Conservation (phyloP, 805 yeast species). For the Hanseniaspora lindneri region DNA sequence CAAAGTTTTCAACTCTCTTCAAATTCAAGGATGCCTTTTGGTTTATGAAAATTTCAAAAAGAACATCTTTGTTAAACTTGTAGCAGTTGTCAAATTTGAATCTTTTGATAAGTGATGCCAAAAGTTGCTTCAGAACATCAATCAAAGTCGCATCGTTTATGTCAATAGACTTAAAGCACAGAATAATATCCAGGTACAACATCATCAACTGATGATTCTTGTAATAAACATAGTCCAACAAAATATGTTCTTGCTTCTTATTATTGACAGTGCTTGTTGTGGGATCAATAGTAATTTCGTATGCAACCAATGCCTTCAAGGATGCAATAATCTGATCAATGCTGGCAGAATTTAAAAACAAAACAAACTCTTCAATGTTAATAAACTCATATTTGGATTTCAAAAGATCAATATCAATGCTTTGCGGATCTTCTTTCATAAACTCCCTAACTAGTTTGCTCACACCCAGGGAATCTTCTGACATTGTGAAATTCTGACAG, state of each 20-base stretch:
- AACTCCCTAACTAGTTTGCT: neutral
- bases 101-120: neutral
- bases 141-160: neutral
- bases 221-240: constrained; percentile 11
- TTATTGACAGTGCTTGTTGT: neutral
- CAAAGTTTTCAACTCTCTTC: neutral
- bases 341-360: neutral
- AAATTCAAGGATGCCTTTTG: constrained; percentile 2
- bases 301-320: neutral
- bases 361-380: neutral
- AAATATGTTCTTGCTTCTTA: neutral
- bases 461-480: neutral
- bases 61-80: neutral
- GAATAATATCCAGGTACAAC: constrained; percentile 2
- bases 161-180: constrained; percentile 5
- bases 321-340: neutral
- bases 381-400: constrained; percentile 1
- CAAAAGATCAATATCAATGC: neutral
- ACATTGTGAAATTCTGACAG: neutral
- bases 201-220: constrained; percentile 8
- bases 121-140: neutral
- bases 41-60: constrained; percentile 2
- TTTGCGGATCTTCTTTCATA: neutral
- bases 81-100: constrained; percentile 14
- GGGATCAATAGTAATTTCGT: neutral